Base-by-base conservation (phyloP, 306 rosid species). In the Vigna angularis region DNA sequence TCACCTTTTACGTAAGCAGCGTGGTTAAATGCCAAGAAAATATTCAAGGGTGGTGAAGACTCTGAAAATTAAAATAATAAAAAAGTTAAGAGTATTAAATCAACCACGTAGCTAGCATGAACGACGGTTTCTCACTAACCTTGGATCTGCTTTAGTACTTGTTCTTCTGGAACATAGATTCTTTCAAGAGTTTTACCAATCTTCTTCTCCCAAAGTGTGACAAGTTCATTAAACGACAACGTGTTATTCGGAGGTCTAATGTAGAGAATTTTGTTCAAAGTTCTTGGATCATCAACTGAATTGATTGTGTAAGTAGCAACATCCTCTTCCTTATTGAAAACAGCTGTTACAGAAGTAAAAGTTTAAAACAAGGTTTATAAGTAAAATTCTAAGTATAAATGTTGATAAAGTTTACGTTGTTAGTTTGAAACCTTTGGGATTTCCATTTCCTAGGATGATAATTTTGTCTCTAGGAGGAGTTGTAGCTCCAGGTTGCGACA, bases 201-300 rank as follows among this genome's bases (percentile, higher is more conserved):
- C 82, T 85, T 87, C 49, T 62, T 79, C 63, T 90, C 95, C 95
- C 92, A 90, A 0, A 88, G 78, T 20, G 89, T 73, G 0, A 86
- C 88, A 2, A 88, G 51, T 2, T 88, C 88, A 32, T 87, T 85
- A 24, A 85, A 86, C 0, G 92, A 79, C 34, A 75, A 76, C 13
- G 73, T 67, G 64, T 85, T 88, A 53, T 32, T 73, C 0, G 84
- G 79, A 2, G 92, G 88, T 65, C 81, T 82, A 58, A 88, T 14
- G 64, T 83, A 83, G 47, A 86, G 72, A 76, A 52, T 64, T 73
- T 90, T 90, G 78, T 90, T 88, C 82, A 85, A 79, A 50, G 90
- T 90, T 84, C 90, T 79, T 50, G 87, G 84, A 72, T 90, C 92
- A 59, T 88, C 89, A 24, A 85, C 86, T 1, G 83, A 81, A 66